These are phyloP conservation scores for Harringtonia aguacate DNA, from an alignment of 2,329 filamentous ascomycete genomes.

Conservation along the genomic window DNA sequence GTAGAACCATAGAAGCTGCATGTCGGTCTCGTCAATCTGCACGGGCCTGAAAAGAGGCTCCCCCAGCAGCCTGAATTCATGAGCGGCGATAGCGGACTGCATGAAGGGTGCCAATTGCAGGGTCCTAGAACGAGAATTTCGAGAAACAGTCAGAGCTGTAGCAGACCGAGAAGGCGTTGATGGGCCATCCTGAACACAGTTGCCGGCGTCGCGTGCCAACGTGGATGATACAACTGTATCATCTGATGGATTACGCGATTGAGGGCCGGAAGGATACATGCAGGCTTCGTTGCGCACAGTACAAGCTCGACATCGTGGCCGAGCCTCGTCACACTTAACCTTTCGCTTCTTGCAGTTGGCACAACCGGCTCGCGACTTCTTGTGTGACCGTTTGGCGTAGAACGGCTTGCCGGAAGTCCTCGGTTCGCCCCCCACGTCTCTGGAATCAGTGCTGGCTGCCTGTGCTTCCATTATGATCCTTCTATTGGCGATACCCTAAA, in stretches of 20 bases:
- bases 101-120: too few relatives aligned
- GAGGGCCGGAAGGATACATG: constrained; percentile 24
- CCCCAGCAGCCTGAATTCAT: neutral
- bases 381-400: constrained; percentile 41
- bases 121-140: too few relatives aligned
- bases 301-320: constrained; percentile 39
- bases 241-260: neutral
- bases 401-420: constrained; percentile 19
- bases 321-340: constrained; percentile 43
- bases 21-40: constrained; percentile 29
- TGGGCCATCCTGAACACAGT: too few relatives aligned
- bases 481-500: too few relatives aligned
- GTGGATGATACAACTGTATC: too few relatives aligned
- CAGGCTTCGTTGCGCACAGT: constrained; percentile 35
- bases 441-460: neutral
- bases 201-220: too few relatives aligned
- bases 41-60: constrained; percentile 26
- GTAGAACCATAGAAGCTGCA: constrained; percentile 47
- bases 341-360: constrained; percentile 44
- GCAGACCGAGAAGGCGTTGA: too few relatives aligned
- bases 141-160: too few relatives aligned
- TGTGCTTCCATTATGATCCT: too few relatives aligned
- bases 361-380: constrained; percentile 41
- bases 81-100: neutral
- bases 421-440: neutral